phyloP scores from a whole-genome alignment of 495 filamentous ascomycete species.

The Geopyxis carbonaria region DNA sequence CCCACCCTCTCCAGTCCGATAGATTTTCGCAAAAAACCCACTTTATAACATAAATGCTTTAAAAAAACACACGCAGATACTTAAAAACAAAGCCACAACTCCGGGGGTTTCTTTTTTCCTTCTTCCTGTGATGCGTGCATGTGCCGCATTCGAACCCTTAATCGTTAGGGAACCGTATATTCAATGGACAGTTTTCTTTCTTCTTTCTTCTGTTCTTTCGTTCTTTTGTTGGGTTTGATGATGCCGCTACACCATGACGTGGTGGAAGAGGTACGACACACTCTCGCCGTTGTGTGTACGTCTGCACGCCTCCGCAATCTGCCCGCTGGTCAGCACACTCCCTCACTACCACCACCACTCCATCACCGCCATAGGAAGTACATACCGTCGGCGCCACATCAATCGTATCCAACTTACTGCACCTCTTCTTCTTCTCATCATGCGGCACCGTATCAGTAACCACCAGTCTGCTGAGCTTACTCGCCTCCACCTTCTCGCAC shows the following conservation, averaged over 20 bases:
- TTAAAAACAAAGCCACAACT: no score
- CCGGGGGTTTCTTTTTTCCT: no score
- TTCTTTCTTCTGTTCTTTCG: no score
- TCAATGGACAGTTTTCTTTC: no score
- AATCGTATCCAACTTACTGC: slow-evolving; percentile 71
- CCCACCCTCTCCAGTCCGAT: no score
- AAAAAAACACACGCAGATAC: no score
- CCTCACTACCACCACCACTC: slow-evolving; percentile 39
- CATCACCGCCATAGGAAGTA: slow-evolving; percentile 15
- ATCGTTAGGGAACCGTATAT: no score
- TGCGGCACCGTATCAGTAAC: slow-evolving; percentile 95
- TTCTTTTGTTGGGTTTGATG: no score
- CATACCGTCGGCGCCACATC: slow-evolving; percentile 71
- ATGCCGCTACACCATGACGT: slow-evolving; percentile 34
- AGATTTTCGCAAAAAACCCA: no score
- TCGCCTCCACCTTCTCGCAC: slow-evolving; percentile 74
- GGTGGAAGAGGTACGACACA: slow-evolving; percentile 86
- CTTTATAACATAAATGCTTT: no score
- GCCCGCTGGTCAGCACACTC: not conserved
- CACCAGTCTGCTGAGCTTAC: slow-evolving; percentile 61
- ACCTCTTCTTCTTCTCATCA: slow-evolving; percentile 60
- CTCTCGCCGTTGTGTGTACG: slow-evolving; percentile 93
- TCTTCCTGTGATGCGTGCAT: no score
- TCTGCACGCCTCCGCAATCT: slow-evolving; percentile 47
- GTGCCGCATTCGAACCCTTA: no score